Conservation (phyloP, 2,329 filamentous ascomycete genomes). For the Aspergillus sp. region DNA sequence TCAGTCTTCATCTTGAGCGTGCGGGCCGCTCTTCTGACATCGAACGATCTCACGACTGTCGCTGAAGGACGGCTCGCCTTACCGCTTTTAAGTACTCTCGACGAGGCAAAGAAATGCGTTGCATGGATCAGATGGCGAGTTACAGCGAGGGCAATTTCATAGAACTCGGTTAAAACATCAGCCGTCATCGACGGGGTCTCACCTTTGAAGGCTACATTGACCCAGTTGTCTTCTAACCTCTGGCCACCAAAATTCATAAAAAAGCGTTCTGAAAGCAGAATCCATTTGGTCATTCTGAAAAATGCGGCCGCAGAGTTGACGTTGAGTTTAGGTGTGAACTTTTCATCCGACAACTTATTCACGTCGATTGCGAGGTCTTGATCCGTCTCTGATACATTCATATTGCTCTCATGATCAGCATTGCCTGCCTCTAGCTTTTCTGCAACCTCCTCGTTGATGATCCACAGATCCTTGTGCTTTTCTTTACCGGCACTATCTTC, state of each 20-base stretch:
- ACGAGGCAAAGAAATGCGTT: constrained; percentile 68
- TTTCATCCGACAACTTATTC: constrained; percentile 28
- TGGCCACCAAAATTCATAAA: constrained; percentile 71
- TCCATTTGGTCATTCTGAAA: constrained; percentile 61
- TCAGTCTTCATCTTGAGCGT: constrained; percentile 53
- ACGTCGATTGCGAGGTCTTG: neutral
- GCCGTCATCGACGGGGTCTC: constrained; percentile 69
- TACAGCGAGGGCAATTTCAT: constrained; percentile 65
- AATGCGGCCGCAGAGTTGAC: constrained; percentile 55
- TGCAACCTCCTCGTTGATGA: constrained; percentile 52
- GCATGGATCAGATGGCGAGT: constrained; percentile 71
- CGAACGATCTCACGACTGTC: constrained; percentile 44
- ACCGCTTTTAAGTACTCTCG: constrained; percentile 59
- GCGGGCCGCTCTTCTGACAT: constrained; percentile 57
- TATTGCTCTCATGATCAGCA: constrained; percentile 9
- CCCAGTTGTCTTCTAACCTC: constrained; percentile 67
- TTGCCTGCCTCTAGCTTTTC: constrained; percentile 27
- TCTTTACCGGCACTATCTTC: constrained; percentile 61
- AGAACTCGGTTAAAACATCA: constrained; percentile 74
- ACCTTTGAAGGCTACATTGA: constrained; percentile 50
- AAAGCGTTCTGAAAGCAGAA: constrained; percentile 62
- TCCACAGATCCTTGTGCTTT: constrained; percentile 66
- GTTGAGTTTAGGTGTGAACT: constrained; percentile 12
- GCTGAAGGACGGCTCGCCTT: constrained; percentile 29
- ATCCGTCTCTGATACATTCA: constrained; percentile 17